Conservation (phyloP, 768 basidiomycete genomes). For the Phaeotremella skinneri region DNA sequence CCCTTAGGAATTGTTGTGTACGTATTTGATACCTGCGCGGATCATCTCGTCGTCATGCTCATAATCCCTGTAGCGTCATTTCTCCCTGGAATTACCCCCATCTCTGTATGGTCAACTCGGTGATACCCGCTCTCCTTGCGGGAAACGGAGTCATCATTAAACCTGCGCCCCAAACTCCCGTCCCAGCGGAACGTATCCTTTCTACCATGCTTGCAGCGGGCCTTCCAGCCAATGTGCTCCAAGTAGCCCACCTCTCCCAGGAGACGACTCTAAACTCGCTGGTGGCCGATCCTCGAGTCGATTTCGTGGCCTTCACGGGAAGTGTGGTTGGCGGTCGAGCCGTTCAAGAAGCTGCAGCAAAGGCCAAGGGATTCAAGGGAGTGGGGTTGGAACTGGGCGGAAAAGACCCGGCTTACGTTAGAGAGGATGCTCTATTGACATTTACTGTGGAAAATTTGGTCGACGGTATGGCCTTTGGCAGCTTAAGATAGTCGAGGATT, state of each 20-base stretch:
- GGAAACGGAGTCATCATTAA: slow-evolving; percentile 88
- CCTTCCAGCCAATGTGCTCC: slow-evolving; percentile 68
- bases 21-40: slow-evolving; percentile 1
- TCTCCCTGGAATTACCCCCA: slow-evolving; percentile 95
- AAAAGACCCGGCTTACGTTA: slow-evolving; percentile 95
- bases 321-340: slow-evolving; percentile 72
- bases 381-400: slow-evolving; percentile 92
- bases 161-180: slow-evolving; percentile 93
- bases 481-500: neutral
- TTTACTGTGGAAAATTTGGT: slow-evolving; percentile 83
- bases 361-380: slow-evolving; percentile 72
- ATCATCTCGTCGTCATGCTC: no score
- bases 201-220: slow-evolving; percentile 70
- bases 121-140: slow-evolving; percentile 84
- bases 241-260: slow-evolving; percentile 43
- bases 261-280: slow-evolving; percentile 63
- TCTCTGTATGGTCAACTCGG: slow-evolving; percentile 83
- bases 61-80: slow-evolving; percentile 59
- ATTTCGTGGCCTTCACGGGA: slow-evolving; percentile 91
- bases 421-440: slow-evolving; percentile 76
- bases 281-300: slow-evolving; percentile 64
- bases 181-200: slow-evolving; percentile 77
- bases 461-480: slow-evolving; percentile 63
- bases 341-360: slow-evolving; percentile 68
- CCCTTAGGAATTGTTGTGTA: slow-evolving; percentile 79